These are phyloP conservation scores for Rhododendron molle DNA, from an alignment of 148 eudicot genomes.

Conservation along the genomic window DNA sequence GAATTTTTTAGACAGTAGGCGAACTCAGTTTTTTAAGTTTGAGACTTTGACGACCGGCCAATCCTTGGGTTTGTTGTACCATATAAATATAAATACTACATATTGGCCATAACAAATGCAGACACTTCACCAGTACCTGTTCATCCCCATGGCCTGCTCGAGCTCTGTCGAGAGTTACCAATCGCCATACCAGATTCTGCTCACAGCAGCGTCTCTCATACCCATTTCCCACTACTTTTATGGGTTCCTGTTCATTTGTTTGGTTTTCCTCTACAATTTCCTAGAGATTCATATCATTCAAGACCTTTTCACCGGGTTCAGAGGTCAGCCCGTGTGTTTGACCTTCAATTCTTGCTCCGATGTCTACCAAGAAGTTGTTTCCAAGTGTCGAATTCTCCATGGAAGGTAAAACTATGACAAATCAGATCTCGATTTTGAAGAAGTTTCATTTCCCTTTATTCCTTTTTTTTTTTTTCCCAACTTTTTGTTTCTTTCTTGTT, in stretches of 20 bases:
- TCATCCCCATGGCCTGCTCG: neutral
- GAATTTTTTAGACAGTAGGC: no score
- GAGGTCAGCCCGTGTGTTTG: constrained; percentile 60
- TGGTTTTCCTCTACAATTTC: constrained; percentile 45
- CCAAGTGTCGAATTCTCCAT: constrained; percentile 72
- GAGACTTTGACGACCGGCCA: no score
- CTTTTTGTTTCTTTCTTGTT: neutral
- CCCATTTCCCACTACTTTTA: constrained; percentile 60
- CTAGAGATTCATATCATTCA: constrained; percentile 57
- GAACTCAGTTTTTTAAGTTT: no score
- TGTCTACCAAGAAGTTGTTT: constrained; percentile 61
- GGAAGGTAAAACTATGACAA: constrained; percentile 42
- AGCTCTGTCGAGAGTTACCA: constrained; percentile 8
- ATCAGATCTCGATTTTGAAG: neutral
- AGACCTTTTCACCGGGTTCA: constrained; percentile 63
- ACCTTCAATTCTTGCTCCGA: constrained; percentile 48
- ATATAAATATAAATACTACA: no score
- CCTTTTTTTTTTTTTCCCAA: neutral
- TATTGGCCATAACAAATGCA: neutral
- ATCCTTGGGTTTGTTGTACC: no score
- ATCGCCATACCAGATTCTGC: constrained; percentile 45
- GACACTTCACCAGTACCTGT: neutral
- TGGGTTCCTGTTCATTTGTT: constrained; percentile 18
- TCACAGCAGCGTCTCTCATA: constrained; percentile 38
- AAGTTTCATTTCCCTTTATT: neutral